Conservation (phyloP, 164 flowering plant genomes). For the Chimonanthus salicifolius region DNA sequence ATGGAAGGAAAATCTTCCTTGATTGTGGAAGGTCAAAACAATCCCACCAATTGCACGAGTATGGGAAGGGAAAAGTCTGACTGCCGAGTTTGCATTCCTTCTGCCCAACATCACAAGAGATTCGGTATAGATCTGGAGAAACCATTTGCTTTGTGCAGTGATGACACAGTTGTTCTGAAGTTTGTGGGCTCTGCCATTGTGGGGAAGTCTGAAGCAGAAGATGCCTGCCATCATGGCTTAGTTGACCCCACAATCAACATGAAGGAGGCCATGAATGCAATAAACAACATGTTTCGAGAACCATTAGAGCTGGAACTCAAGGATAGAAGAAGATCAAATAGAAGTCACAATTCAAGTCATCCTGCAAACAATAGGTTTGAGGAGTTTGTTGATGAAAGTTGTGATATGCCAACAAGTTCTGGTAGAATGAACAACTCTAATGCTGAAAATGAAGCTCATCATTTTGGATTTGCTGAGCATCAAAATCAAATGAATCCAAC, state of each 20-base stretch:
- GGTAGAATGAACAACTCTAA: constrained; percentile 12
- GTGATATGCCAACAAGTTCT: constrained; percentile 18
- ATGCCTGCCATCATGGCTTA: constrained; percentile 92
- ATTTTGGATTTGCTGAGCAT: constrained; percentile 4
- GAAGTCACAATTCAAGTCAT: constrained; percentile 28
- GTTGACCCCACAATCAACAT: constrained; percentile 90
- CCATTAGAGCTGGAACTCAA: constrained; percentile 56
- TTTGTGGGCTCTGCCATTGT: constrained; percentile 68
- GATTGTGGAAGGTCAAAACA: neutral
- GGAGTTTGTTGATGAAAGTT: constrained; percentile 59
- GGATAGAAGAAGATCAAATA: constrained; percentile 28
- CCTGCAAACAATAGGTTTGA: constrained; percentile 28
- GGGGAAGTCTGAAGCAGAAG: constrained; percentile 75
- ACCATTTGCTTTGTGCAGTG: constrained; percentile 27
- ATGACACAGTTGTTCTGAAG: constrained; percentile 63
- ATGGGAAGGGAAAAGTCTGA: neutral
- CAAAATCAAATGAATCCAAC: constrained; percentile 6
- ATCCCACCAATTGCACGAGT: neutral
- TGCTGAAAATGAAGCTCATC: too few relatives aligned
- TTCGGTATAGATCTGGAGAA: constrained; percentile 6
- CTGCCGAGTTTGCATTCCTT: neutral
- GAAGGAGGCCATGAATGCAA: constrained; percentile 86
- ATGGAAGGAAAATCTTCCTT: neutral
- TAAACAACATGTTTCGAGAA: constrained; percentile 83
- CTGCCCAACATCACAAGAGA: neutral